phyloP scores from a whole-genome alignment of 495 filamentous ascomycete genomes.

The Thermothielavioides terrestris region DNA sequence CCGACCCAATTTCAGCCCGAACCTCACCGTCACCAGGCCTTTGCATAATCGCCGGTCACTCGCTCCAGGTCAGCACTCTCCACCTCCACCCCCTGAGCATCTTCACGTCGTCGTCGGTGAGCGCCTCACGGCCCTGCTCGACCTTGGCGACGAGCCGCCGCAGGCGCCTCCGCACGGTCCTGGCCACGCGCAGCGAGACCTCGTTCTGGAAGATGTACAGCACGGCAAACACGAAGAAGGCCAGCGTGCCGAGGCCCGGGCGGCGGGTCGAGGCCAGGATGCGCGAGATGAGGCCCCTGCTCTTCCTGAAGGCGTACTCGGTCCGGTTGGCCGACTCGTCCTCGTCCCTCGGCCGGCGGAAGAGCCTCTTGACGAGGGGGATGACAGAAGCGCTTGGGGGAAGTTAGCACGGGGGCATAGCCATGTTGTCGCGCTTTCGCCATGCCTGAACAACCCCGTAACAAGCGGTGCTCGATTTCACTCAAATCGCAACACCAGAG shows the following conservation, averaged over 20 bases:
- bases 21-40: too few relatives aligned
- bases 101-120: slow-evolving; percentile 34
- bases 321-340: slow-evolving; percentile 30
- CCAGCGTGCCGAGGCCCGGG: slow-evolving; percentile 34
- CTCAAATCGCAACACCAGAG: too few relatives aligned
- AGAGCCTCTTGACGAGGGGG: slow-evolving; percentile 34
- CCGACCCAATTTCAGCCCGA: too few relatives aligned
- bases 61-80: slow-evolving; percentile 36
- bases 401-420: too few relatives aligned
- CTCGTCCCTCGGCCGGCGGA: slow-evolving; percentile 26
- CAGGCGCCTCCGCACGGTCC: slow-evolving; percentile 32
- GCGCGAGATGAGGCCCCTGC: slow-evolving; percentile 33
- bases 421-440: neutral
- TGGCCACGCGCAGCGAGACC: slow-evolving; percentile 35
- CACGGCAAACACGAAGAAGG: slow-evolving; percentile 39
- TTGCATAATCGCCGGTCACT: neutral
- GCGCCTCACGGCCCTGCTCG: slow-evolving; percentile 31
- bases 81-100: slow-evolving; percentile 38
- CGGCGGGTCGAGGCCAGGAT: slow-evolving; percentile 31
- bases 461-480: too few relatives aligned
- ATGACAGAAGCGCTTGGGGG: too few relatives aligned
- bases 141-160: slow-evolving; percentile 34
- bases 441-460: too few relatives aligned
- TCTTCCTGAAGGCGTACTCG: slow-evolving; percentile 39
- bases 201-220: slow-evolving; percentile 42